Percentiles rank a stretch among this genome's conserved stretches.
Conservation (phyloP, 2,329 filamentous ascomycete species). For the Neonectria neomacrospora region DNA sequence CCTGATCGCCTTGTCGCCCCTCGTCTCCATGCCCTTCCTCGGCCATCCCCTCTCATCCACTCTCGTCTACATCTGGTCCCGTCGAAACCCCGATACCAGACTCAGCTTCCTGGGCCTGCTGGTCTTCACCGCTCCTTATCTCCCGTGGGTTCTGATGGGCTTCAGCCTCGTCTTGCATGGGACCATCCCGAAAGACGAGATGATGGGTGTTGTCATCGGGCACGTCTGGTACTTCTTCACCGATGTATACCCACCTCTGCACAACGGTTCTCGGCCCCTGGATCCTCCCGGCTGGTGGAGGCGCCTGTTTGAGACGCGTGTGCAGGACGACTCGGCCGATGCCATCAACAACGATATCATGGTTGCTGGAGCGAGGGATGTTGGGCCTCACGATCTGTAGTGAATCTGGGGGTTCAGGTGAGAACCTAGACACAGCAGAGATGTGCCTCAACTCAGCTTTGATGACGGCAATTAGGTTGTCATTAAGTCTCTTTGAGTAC, state of each 20-base stretch:
- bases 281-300: conserved; percentile 94
- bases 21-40: conserved; percentile 92
- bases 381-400: conserved; percentile 40
- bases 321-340: conserved; percentile 59
- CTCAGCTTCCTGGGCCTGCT: conserved; percentile 89
- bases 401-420: neutral
- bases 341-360: conserved; percentile 72
- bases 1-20: conserved; percentile 82
- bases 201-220: conserved; percentile 93
- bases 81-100: conserved; percentile 90
- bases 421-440: neutral
- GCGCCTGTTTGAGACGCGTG: conserved; percentile 77
- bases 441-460: neutral
- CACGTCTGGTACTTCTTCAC: conserved; percentile 99
- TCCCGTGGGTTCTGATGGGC: conserved; percentile 94
- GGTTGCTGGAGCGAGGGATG: conserved; percentile 61
- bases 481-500: conserved; percentile 16
- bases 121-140: conserved; percentile 91
- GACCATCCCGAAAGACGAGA: conserved; percentile 91
- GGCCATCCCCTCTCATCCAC: conserved; percentile 94
- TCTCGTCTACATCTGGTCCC: conserved; percentile 97
- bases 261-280: conserved; percentile 84
- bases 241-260: conserved; percentile 93
- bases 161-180: conserved; percentile 94
- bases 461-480: conserved; percentile 13